These are phyloP conservation scores for Acacia concinna DNA, from an alignment of 331 rosid genomes.

Conservation along the genomic window DNA sequence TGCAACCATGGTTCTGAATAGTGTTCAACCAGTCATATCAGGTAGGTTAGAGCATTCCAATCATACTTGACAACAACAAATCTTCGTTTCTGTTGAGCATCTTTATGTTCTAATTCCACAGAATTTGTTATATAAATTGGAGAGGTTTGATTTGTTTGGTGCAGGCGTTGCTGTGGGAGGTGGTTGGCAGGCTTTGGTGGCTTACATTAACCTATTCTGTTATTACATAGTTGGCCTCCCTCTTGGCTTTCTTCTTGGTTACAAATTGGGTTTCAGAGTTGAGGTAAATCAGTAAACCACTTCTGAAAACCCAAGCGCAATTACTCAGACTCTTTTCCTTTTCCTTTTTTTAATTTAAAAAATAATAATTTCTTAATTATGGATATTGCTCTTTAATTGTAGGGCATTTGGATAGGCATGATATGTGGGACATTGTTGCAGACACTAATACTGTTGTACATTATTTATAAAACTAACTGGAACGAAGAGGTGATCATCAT, in stretches of 20 bases:
- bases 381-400: constrained; percentile 17
- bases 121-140: background rate
- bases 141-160: constrained; percentile 2
- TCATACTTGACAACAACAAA: background rate
- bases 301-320: background rate
- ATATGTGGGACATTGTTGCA: constrained; percentile 79
- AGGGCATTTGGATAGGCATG: constrained; percentile 98
- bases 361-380: background rate
- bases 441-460: constrained; percentile 59
- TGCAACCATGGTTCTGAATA: constrained; percentile 74
- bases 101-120: background rate
- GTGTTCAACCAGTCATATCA: constrained; percentile 84
- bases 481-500: constrained; percentile 61
- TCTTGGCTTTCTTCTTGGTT: constrained; percentile 80
- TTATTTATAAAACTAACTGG: constrained; percentile 79
- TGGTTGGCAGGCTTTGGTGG: constrained; percentile 91
- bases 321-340: background rate
- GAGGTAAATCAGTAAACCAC: constrained; percentile 47
- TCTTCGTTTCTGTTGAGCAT: background rate
- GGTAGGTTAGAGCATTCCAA: constrained; percentile 52
- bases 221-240: constrained; percentile 82
- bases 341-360: background rate
- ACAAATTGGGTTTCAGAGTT: constrained; percentile 55
- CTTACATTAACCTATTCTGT: constrained; percentile 75
- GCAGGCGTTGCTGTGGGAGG: constrained; percentile 94